Conservation (phyloP, 31 red algal species). For the Odonthalia washingtoniensis region DNA sequence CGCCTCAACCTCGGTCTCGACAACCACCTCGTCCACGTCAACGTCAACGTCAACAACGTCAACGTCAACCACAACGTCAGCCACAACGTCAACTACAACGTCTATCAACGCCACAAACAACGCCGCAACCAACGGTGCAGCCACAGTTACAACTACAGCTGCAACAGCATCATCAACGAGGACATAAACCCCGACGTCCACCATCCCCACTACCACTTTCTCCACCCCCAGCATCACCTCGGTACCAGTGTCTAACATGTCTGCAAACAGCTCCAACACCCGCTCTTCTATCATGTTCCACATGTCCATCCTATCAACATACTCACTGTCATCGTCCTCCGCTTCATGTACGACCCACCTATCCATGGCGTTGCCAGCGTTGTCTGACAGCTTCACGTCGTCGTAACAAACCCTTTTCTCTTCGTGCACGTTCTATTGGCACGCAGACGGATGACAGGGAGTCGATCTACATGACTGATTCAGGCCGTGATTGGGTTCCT, state of each 20-base stretch:
- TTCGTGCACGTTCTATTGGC: constrained; percentile 37
- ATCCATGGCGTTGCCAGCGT: constrained; percentile 60
- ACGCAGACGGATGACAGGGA: constrained; percentile 70
- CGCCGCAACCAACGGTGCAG: too few species aligned
- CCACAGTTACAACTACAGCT: too few species aligned
- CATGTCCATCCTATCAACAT: constrained; percentile 12
- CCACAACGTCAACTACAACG: too few species aligned
- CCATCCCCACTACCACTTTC: too few species aligned
- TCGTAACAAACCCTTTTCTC: not conserved
- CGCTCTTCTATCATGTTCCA: not conserved
- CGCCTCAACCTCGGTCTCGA: too few species aligned
- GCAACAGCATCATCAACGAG: too few species aligned
- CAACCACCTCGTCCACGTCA: too few species aligned
- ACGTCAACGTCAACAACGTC: too few species aligned
- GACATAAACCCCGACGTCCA: too few species aligned
- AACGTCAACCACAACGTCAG: too few species aligned
- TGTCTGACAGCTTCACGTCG: constrained; percentile 33
- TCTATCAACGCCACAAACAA: too few species aligned
- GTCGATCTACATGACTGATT: constrained; percentile 58
- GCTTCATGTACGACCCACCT: constrained; percentile 35
- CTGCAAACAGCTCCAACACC: not conserved
- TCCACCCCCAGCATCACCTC: too few species aligned
- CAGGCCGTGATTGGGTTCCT: constrained; percentile 60
- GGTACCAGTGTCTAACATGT: not conserved
- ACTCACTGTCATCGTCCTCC: constrained; percentile 66